These are phyloP conservation scores for Rhodotorula diobovata DNA, from an alignment of 768 basidiomycete species.

Conservation along the genomic window DNA sequence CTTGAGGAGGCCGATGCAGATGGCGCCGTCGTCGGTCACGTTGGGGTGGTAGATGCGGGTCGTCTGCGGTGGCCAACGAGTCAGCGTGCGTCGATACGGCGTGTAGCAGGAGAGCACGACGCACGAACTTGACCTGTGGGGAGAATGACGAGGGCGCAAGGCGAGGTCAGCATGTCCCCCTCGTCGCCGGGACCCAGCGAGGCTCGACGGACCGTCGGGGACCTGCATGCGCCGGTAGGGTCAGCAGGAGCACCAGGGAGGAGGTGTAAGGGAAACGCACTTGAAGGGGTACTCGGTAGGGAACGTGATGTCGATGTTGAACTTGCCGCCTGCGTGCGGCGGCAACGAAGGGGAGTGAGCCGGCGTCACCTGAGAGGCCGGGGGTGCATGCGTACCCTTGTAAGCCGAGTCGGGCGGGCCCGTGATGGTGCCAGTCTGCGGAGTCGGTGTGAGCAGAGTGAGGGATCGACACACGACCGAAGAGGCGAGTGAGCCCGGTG, in stretches of 20 bases:
- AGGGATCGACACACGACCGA: not conserved
- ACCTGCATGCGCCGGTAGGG: not conserved
- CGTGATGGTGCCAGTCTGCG: slow-evolving; percentile 31
- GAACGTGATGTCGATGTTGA: slow-evolving; percentile 32
- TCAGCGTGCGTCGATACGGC: too few species aligned
- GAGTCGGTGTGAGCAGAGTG: not conserved
- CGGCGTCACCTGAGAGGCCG: too few species aligned
- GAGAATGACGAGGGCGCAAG: not conserved
- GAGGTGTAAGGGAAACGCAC: not conserved
- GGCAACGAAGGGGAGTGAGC: not conserved
- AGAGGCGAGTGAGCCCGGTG: not conserved
- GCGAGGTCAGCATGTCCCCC: not conserved
- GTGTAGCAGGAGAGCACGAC: not conserved
- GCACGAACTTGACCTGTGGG: slow-evolving; percentile 39
- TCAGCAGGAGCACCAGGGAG: not conserved
- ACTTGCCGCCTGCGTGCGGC: slow-evolving; percentile 23
- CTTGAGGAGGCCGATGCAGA: slow-evolving; percentile 40
- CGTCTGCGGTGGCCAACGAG: slow-evolving; percentile 10
- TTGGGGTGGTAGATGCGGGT: slow-evolving; percentile 41
- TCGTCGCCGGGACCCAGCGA: accelerated
- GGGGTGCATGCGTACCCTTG: slow-evolving; percentile 13
- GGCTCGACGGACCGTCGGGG: slow-evolving; percentile 23
- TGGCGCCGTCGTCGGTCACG: slow-evolving; percentile 39
- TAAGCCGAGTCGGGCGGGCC: slow-evolving; percentile 37
- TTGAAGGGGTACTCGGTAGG: slow-evolving; percentile 41